phyloP scores from a whole-genome alignment of 352 stramenopile genomes.

The Thraustochytrium sp. region DNA sequence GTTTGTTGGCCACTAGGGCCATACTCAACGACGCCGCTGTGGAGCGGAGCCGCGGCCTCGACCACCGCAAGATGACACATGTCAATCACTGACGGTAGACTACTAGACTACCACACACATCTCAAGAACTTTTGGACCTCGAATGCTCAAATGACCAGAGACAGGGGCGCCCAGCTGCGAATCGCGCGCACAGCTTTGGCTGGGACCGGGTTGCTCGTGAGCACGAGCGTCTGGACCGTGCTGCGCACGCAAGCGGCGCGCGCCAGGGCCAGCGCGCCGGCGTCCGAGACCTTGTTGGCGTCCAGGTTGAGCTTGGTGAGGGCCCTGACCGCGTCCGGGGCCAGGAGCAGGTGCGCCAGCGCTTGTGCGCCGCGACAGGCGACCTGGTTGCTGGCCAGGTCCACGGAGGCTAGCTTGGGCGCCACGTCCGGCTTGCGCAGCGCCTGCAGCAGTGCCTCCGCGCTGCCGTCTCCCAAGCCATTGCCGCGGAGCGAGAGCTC shows the following conservation, averaged over 20 bases:
- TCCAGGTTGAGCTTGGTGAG: neutral
- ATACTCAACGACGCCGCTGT: too few species aligned
- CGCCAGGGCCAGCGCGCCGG: neutral
- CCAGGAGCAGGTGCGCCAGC: conserved; percentile 4
- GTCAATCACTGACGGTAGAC: neutral
- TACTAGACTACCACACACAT: neutral
- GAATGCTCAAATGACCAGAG: neutral
- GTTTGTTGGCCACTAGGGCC: too few species aligned
- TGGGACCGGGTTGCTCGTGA: neutral
- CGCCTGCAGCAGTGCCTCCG: neutral
- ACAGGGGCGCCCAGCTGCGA: neutral
- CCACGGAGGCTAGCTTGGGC: neutral
- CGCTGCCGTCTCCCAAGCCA: neutral
- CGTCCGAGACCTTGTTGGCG: neutral
- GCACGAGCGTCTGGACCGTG: neutral
- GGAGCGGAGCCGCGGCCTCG: too few species aligned
- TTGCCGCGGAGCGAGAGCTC: neutral
- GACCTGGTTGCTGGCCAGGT: neutral
- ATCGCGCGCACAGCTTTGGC: neutral
- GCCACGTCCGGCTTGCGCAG: neutral
- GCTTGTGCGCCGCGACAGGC: neutral
- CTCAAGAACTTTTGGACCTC: neutral
- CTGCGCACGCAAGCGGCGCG: neutral
- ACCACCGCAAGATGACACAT: too few species aligned
- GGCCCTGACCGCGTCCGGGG: neutral